phyloP scores from a whole-genome alignment of 805 yeast species.

The Saturnispora saitoi region DNA sequence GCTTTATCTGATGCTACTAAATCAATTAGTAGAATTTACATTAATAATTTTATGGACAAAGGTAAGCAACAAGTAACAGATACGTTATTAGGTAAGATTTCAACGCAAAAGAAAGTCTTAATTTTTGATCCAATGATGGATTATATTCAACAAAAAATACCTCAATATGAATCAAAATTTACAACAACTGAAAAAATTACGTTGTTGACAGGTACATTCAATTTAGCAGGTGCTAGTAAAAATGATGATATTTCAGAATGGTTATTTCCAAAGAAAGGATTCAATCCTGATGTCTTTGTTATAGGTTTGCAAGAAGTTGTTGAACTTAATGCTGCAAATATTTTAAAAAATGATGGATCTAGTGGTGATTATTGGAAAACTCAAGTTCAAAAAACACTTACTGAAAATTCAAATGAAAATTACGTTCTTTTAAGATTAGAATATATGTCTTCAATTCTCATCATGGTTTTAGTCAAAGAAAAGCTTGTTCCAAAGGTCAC shows the following conservation, averaged over 20 bases:
- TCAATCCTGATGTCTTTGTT: slow-evolving; percentile 70
- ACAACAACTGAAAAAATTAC: slow-evolving; percentile 52
- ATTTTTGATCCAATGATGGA: slow-evolving; percentile 87
- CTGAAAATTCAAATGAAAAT: slow-evolving; percentile 30
- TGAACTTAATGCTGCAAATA: slow-evolving; percentile 86
- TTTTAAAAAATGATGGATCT: slow-evolving; percentile 76
- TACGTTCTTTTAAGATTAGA: slow-evolving; percentile 67
- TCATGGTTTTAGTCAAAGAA: slow-evolving; percentile 54
- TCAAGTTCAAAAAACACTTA: slow-evolving; percentile 53
- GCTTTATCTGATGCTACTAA: slow-evolving; percentile 96
- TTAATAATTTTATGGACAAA: slow-evolving; percentile 91
- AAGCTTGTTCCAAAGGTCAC: slow-evolving; percentile 45
- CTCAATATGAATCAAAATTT: slow-evolving; percentile 40
- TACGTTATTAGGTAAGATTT: slow-evolving; percentile 70
- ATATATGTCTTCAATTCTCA: slow-evolving; percentile 60
- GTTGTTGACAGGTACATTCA: slow-evolving; percentile 77
- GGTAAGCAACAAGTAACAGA: slow-evolving; percentile 88
- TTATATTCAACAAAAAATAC: slow-evolving; percentile 60
- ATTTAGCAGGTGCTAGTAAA: slow-evolving; percentile 65
- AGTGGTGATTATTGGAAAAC: slow-evolving; percentile 74
- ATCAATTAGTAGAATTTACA: slow-evolving; percentile 89
- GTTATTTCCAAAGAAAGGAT: slow-evolving; percentile 67
- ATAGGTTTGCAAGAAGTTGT: slow-evolving; percentile 92
- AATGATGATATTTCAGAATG: slow-evolving; percentile 60
- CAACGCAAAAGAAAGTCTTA: slow-evolving; percentile 59